A percentile compares a stretch with the other conserved stretches of the same genome.
These are phyloP conservation scores for Clonostachys sp. DNA, from an alignment of 2,329 filamentous ascomycete species.

Conservation along the genomic window DNA sequence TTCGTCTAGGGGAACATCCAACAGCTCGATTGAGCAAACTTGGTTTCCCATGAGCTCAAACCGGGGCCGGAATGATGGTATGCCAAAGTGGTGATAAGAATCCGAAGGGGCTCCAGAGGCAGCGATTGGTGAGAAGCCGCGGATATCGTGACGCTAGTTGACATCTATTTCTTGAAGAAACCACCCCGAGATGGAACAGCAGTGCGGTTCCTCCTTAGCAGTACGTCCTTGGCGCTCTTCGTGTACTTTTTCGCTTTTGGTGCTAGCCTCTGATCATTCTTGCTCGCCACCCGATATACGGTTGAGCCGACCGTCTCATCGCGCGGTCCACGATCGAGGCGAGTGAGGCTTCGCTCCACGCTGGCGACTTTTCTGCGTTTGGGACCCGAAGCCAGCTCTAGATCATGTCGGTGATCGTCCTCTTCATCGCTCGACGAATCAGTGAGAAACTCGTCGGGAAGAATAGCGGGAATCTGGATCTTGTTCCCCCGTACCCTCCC, in stretches of 20 bases:
- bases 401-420: conserved; percentile 15
- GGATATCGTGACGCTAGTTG: no score
- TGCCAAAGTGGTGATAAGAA: no score
- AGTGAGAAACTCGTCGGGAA: conserved; percentile 48
- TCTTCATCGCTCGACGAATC: conserved; percentile 44
- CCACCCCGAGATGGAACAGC: conserved; percentile 28
- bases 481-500: neutral
- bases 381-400: conserved; percentile 7
- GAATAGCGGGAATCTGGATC: conserved; percentile 6
- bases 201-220: conserved; percentile 39
- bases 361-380: conserved; percentile 40
- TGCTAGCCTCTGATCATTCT: conserved; percentile 39
- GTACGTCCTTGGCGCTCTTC: conserved; percentile 31
- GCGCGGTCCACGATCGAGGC: conserved; percentile 29
- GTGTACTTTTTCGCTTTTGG: conserved; percentile 40
- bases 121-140: no score
- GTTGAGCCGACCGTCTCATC: conserved; percentile 49
- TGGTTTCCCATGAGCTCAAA: no score
- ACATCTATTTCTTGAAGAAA: conserved; percentile 29
- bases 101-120: no score
- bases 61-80: no score
- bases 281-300: conserved; percentile 43
- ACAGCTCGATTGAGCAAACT: no score
- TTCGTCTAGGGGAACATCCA: no score
- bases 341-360: conserved; percentile 28